Evolutionary conservation across 345 rosid species (phyloP).

Genomic region (Linum usitatissimum): DNA sequence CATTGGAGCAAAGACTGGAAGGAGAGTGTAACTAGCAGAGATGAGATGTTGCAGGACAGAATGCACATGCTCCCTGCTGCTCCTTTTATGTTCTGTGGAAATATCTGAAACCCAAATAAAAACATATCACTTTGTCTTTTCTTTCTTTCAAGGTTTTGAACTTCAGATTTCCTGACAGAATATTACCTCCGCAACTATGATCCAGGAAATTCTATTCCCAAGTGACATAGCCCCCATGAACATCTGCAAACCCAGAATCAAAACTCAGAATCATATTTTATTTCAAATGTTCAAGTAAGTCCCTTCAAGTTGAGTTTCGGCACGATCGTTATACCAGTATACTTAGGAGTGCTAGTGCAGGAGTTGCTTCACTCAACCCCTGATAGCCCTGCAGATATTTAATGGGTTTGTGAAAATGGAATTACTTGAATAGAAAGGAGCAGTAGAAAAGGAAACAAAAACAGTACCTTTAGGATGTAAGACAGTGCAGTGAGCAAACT

Average conservation of each 20-base stretch:
- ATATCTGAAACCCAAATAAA: background rate
- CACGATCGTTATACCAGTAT: background rate
- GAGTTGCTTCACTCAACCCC: background rate
- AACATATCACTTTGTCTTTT: no score
- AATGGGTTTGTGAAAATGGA: background rate
- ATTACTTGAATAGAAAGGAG: background rate
- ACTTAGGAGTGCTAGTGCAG: background rate
- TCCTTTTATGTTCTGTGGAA: background rate
- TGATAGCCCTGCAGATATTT: background rate
- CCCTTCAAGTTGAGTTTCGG: background rate
- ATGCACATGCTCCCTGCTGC: background rate
- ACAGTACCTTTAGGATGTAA: background rate
- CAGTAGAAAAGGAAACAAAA: no score
- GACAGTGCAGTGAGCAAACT: conserved; percentile 1
- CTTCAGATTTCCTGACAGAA: no score
- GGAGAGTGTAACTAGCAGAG: background rate
- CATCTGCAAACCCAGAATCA: background rate
- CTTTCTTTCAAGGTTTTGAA: no score
- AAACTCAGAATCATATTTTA: background rate
- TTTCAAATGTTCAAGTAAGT: background rate
- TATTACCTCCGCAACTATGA: background rate
- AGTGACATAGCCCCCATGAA: background rate
- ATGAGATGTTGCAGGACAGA: background rate
- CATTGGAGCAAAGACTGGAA: background rate
- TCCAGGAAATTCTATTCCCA: conserved; percentile 1